Conservation (phyloP, 345 rosid genomes). For the Murraya koenigii region DNA sequence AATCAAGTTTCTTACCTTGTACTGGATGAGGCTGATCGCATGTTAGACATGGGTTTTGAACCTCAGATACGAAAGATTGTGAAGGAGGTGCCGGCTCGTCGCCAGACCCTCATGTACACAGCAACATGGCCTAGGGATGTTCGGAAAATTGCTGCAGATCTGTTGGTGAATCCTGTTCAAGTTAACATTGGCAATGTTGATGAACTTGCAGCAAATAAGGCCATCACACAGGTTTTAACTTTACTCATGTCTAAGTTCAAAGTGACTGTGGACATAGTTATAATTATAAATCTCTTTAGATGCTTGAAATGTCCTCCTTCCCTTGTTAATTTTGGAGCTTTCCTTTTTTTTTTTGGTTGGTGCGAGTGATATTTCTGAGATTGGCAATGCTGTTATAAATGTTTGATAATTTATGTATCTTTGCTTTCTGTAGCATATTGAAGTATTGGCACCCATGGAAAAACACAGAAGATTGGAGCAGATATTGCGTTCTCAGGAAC, state of each 20-base stretch:
- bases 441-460: conserved; percentile 74
- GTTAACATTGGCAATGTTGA: conserved; percentile 96
- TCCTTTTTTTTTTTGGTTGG: background rate
- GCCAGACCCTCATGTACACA: conserved; percentile 97
- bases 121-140: conserved; percentile 99
- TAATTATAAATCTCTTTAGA: background rate
- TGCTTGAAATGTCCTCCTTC: background rate
- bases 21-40: conserved; percentile 97
- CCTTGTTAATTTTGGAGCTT: background rate
- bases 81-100: conserved; percentile 83
- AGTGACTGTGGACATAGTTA: background rate
- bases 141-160: conserved; percentile 95
- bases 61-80: conserved; percentile 97
- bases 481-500: conserved; percentile 82
- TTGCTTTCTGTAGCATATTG: conserved; percentile 51
- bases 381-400: background rate
- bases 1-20: conserved; percentile 89
- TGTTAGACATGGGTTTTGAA: conserved; percentile 99
- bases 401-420: background rate
- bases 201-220: conserved; percentile 98
- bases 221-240: conserved; percentile 82
- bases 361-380: background rate
- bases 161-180: conserved; percentile 88
- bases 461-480: conserved; percentile 92
- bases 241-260: background rate